Base-by-base conservation (phyloP, 2,329 filamentous ascomycete genomes). In the Fusarium graminum region DNA sequence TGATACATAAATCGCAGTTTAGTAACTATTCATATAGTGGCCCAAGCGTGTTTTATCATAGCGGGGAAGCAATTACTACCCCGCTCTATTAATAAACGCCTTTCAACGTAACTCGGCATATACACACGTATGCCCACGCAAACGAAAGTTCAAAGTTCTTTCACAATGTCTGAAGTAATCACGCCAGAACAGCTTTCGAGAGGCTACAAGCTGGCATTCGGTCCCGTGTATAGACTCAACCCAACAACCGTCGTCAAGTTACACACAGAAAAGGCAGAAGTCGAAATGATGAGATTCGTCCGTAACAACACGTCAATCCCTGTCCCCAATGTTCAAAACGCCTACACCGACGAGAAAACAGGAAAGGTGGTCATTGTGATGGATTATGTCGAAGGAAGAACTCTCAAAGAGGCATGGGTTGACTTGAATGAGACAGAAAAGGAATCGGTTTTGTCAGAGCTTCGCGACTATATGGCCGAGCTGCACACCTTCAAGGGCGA, bases 311-410 rank as follows among this genome's bases (percentile, higher is more conserved):
- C 61, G 3, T 44, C 57, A 11, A 58, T 65, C n/a, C 58, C 58
- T 10, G 50, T 62, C 17, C 62, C 58, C 6, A 22, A 61, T 22
- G 53, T 62, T 12, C 50, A 36, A 65, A 34, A 59, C 22, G 54
- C 59, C 26, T 63, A 63, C 26, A 34, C n/a, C 16, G 51, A 56
- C 38, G 56, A 67, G 16, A 12, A 53, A 13, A 57, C 54, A 4
- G 59, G 61, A 3, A 30, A 65, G 19, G 43, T 49, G 7, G 43
- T 56, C 42, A 59, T 72, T 8, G 38, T 70, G 5, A 72, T 71
- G 68, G 59, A 67, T 11, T 68, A 53, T 25, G 41, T 71, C 4
- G 36, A 39, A 39, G 36, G 16, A 11, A 39, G n/a, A 39, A 39
- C 36, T 19, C 36, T 39, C 7, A 39, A 39, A 13, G 45, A 66